Percentiles rank a stretch among this genome's conserved stretches.
Conservation (phyloP, 768 basidiomycete genomes). For the Trametes cubensis region DNA sequence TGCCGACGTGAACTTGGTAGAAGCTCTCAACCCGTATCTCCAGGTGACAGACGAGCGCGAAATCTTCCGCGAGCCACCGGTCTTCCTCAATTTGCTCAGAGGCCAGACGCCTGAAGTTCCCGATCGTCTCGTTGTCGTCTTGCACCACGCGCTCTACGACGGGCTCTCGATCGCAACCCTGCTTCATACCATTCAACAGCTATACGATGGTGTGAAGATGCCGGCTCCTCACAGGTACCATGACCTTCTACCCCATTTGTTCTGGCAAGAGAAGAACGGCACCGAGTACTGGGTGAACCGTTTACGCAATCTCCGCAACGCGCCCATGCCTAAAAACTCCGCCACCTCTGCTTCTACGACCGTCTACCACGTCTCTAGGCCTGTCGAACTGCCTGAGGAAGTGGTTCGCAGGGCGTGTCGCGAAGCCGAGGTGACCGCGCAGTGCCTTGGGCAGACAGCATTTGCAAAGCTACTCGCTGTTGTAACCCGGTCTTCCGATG, state of each 20-base stretch:
- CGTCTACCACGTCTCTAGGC: slow-evolving; percentile 8
- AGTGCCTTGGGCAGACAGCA: slow-evolving; percentile 40
- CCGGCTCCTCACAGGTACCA: slow-evolving; percentile 37
- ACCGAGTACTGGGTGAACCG: slow-evolving; percentile 40
- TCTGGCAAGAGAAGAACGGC: slow-evolving; percentile 42
- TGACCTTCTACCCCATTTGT: slow-evolving; percentile 41
- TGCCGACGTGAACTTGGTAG: not conserved
- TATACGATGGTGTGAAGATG: slow-evolving; percentile 33
- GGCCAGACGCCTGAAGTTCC: not conserved
- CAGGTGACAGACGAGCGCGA: slow-evolving; percentile 19
- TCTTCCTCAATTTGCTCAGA: slow-evolving; percentile 30
- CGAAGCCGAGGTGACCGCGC: slow-evolving; percentile 36
- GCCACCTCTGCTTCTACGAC: not conserved
- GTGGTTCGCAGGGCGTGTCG: slow-evolving; percentile 15
- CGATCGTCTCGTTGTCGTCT: slow-evolving; percentile 39
- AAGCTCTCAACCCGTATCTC: slow-evolving; percentile 9
- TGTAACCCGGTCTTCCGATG: slow-evolving; percentile 33
- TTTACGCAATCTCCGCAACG: slow-evolving; percentile 2
- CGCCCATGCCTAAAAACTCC: slow-evolving; percentile 5
- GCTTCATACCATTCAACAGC: slow-evolving; percentile 35
- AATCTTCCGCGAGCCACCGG: slow-evolving; percentile 37
- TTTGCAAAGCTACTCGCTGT: slow-evolving; percentile 34
- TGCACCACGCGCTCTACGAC: slow-evolving; percentile 55
- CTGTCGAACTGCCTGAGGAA: not conserved
- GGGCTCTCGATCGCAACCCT: slow-evolving; percentile 45